Conservation (phyloP, 2,329 filamentous ascomycete species). For the Aspergillus thermomutatus region DNA sequence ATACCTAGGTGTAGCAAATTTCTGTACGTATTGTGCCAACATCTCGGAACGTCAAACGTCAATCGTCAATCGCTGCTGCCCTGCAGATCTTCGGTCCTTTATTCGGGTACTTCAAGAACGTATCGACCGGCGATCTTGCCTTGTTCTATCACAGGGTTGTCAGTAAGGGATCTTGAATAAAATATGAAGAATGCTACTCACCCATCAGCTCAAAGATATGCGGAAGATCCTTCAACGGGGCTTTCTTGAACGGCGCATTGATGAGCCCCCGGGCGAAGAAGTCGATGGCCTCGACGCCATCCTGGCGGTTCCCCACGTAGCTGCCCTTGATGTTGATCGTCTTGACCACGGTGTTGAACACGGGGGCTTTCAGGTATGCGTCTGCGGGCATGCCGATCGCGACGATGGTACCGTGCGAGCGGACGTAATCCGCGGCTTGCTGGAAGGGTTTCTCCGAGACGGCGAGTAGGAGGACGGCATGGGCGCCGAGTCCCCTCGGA, state of each 20-base stretch:
- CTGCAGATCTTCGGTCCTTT: conserved; percentile 2
- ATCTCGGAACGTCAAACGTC: too few species aligned
- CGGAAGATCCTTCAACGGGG: conserved; percentile 75
- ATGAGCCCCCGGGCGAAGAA: conserved; percentile 83
- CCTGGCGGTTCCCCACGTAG: conserved; percentile 89
- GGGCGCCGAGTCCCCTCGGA: conserved; percentile 75
- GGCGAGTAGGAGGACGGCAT: conserved; percentile 82
- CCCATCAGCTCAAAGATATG: conserved; percentile 74
- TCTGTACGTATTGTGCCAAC: too few species aligned
- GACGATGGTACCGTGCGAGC: conserved; percentile 75
- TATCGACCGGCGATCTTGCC: conserved; percentile 43
- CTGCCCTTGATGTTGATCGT: conserved; percentile 92
- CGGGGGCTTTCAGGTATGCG: conserved; percentile 75
- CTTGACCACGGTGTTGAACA: conserved; percentile 82
- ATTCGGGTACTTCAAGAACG: conserved; percentile 44
- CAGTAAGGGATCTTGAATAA: conserved; percentile 10
- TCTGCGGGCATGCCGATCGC: conserved; percentile 84
- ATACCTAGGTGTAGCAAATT: too few species aligned
- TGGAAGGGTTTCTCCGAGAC: conserved; percentile 91
- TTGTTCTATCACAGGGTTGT: conserved; percentile 26
- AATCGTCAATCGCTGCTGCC: too few species aligned
- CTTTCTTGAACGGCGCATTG: conserved; percentile 80
- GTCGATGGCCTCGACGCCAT: conserved; percentile 83
- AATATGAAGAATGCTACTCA: conserved; percentile 18
- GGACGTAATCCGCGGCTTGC: conserved; percentile 85